Evolutionary conservation across 2,329 filamentous ascomycete species (phyloP), one percentile per base, ranked within the genome.

Genomic region (Davidsoniella eucalypti): DNA sequence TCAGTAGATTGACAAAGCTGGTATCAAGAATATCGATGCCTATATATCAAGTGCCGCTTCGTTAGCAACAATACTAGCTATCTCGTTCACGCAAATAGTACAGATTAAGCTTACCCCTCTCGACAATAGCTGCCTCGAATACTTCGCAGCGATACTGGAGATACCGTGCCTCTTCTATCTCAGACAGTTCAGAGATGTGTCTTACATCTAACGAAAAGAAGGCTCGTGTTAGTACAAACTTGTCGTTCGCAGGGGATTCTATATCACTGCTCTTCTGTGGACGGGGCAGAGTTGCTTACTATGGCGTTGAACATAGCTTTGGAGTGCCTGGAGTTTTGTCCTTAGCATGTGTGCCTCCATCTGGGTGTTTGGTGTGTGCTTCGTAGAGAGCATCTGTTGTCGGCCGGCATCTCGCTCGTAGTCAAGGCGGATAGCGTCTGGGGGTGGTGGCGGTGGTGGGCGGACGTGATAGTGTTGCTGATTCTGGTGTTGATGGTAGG

Each of bases 101-200:
- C 16, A 25, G 5, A 17, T 29, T 39, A 38, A 46, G 57, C 66
- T 44, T 64, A 72, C 69, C 69, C 61, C 68, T 62, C 16, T 70
- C 67, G 54, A 73, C 59, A 57, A 72, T 71, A 51, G 67, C 68
- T 47, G 65, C 65, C 57, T 77, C 72, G 50, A 78, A 69, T 59
- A 71, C 75, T 61, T 78, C 74, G 61, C 73, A 76, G 55, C 69
- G 70, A 57, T 77, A 74, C 59, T 78, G 74, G 49, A 77, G 61
- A 37, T 67, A 65, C 51, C 74, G 67, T 23, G 74, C 74, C 59
- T 78, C 75, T 60, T 78, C 74, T 21, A 69, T 65, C 55, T 75
- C 71, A 49, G 72, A 77, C 50, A 75, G 61, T 54, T 67, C 62
- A 33, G 26, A 33, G 26, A 33, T 12, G 26, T 33, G 26, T 33